A percentile compares a stretch with the other conserved stretches of the same genome.
Evolutionary conservation across 2,329 filamentous ascomycete species (phyloP).

Genomic region (Purpureocillium takamizusanense): DNA sequence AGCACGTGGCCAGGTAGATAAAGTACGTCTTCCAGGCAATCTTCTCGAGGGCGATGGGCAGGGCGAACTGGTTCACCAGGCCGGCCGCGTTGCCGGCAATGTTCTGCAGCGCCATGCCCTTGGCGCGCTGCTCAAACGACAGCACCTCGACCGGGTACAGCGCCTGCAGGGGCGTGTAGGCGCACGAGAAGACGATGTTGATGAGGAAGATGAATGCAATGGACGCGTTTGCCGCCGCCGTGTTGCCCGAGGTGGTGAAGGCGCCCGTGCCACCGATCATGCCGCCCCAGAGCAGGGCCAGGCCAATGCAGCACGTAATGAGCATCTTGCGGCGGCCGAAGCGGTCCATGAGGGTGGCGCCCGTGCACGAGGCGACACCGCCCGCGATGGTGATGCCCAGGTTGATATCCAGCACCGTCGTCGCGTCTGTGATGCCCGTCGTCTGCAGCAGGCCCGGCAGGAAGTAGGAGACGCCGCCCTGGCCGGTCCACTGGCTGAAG

Average conservation of each 20-base stretch:
- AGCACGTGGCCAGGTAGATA: conserved; percentile 16
- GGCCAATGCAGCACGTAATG: conserved; percentile 1
- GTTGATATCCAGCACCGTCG: conserved; percentile 13
- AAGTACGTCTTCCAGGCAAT: conserved; percentile 46
- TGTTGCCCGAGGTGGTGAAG: conserved; percentile 13
- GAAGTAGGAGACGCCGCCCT: conserved; percentile 40
- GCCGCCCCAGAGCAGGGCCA: conserved; percentile 3
- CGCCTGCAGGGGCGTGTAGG: conserved; percentile 22
- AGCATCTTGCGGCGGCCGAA: conserved; percentile 3
- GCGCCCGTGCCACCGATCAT: neutral
- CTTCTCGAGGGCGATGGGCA: conserved; percentile 34
- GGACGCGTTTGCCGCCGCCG: conserved; percentile 32
- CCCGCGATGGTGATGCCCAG: conserved; percentile 4
- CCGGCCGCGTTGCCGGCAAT: conserved; percentile 27
- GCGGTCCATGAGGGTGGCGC: conserved; percentile 2
- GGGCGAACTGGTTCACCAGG: conserved; percentile 36
- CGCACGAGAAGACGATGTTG: conserved; percentile 40
- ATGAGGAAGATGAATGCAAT: conserved; percentile 47
- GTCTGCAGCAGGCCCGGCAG: conserved; percentile 38
- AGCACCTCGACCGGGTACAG: conserved; percentile 43
- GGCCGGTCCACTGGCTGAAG: conserved; percentile 26
- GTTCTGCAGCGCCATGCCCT: conserved; percentile 41
- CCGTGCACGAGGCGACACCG: conserved; percentile 5
- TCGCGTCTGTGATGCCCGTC: conserved; percentile 32
- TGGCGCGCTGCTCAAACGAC: conserved; percentile 41